Evolutionary conservation across 2,329 filamentous ascomycete species (phyloP).

Genomic region (Hypoxylon sp.): DNA sequence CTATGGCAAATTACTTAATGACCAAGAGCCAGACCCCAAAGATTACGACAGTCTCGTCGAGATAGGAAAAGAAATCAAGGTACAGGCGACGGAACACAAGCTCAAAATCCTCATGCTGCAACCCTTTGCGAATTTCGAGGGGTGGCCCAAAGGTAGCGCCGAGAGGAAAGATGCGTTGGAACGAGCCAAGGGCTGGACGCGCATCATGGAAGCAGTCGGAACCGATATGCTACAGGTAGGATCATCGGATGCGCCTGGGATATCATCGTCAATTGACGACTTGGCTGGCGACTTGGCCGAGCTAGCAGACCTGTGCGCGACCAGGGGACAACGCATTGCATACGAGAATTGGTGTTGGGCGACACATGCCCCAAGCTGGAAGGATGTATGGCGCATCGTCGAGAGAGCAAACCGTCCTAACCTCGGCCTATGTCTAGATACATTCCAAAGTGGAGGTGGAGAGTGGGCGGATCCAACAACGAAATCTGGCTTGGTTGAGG

Average conservation of each 20-base stretch:
- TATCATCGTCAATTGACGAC: slow-evolving; percentile 58
- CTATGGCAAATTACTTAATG: slow-evolving; percentile 62
- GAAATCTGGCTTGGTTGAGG: slow-evolving; percentile 64
- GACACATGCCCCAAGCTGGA: slow-evolving; percentile 73
- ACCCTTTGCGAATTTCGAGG: slow-evolving; percentile 80
- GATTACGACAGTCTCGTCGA: slow-evolving; percentile 67
- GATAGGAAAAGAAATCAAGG: slow-evolving; percentile 63
- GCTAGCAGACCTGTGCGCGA: slow-evolving; percentile 68
- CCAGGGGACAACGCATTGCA: slow-evolving; percentile 67
- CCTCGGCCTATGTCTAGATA: slow-evolving; percentile 78
- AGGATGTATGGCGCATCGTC: slow-evolving; percentile 74
- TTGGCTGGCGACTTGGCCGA: slow-evolving; percentile 69
- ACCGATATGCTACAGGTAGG: slow-evolving; percentile 75
- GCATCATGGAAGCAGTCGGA: slow-evolving; percentile 74
- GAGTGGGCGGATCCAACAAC: slow-evolving; percentile 79
- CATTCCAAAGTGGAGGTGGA: slow-evolving; percentile 76
- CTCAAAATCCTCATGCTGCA: slow-evolving; percentile 76
- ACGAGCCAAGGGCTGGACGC: slow-evolving; percentile 71
- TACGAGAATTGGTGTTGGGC: slow-evolving; percentile 90
- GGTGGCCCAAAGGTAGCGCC: slow-evolving; percentile 67
- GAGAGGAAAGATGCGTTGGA: slow-evolving; percentile 70
- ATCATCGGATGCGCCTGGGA: slow-evolving; percentile 69
- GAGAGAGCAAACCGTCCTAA: slow-evolving; percentile 69
- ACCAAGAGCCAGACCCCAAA: slow-evolving; percentile 60
- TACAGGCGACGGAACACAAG: slow-evolving; percentile 60